Conservation (phyloP, 495 filamentous ascomycete genomes). For the Penicillium robsamsonii region DNA sequence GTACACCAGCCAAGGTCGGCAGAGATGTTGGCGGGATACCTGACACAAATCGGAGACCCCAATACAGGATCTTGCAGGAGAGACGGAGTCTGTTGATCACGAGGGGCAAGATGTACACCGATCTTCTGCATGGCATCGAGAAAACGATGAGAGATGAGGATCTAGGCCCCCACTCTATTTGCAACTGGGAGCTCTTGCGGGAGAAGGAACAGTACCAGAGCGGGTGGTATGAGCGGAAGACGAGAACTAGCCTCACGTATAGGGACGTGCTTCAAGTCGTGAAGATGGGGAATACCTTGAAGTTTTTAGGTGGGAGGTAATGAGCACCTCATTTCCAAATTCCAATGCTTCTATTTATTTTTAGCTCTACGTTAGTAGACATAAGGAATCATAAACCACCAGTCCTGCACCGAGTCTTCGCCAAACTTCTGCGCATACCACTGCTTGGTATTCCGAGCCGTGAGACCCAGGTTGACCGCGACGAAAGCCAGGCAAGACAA, state of each 20-base stretch:
- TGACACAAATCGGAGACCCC: slow-evolving; percentile 26
- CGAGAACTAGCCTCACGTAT: slow-evolving; percentile 84
- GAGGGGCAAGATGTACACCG: slow-evolving; percentile 62
- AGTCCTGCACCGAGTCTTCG: slow-evolving; percentile 56
- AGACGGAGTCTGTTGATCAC: slow-evolving; percentile 79
- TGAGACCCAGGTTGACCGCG: slow-evolving; percentile 73
- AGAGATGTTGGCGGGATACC: slow-evolving; percentile 27
- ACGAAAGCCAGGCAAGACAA: slow-evolving; percentile 69
- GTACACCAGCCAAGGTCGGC: neutral
- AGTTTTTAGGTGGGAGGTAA: slow-evolving; percentile 50
- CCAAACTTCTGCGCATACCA: slow-evolving; percentile 88
- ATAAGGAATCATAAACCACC: slow-evolving; percentile 82
- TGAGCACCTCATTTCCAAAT: neutral
- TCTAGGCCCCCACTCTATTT: slow-evolving; percentile 60
- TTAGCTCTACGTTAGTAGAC: slow-evolving; percentile 53
- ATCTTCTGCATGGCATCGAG: slow-evolving; percentile 75
- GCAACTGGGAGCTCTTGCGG: slow-evolving; percentile 80
- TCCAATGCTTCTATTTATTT: neutral
- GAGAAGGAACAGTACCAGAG: slow-evolving; percentile 52
- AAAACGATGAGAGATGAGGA: slow-evolving; percentile 58
- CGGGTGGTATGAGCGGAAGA: slow-evolving; percentile 61
- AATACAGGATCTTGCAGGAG: slow-evolving; percentile 80
- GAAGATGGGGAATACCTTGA: slow-evolving; percentile 66
- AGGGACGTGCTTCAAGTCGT: slow-evolving; percentile 88
- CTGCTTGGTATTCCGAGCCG: slow-evolving; percentile 68